A percentile compares a stretch with the other conserved stretches of the same genome.
These are phyloP conservation scores for Ogataea sp. DNA, from an alignment of 805 yeast genomes.

Conservation along the genomic window DNA sequence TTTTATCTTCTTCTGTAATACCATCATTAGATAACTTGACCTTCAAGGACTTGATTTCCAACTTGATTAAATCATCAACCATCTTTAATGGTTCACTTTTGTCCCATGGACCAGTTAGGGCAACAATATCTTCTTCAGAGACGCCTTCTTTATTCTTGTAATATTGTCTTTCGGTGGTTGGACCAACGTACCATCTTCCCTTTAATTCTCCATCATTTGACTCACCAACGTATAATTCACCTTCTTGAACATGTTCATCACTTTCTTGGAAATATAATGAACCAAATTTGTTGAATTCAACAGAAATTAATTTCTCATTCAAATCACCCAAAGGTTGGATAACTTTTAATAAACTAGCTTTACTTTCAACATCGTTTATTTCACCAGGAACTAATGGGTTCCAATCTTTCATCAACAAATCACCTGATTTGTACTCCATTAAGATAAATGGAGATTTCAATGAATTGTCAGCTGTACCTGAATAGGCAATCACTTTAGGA, in stretches of 20 bases:
- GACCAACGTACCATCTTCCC: slow-evolving; percentile 84
- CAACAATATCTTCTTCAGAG: slow-evolving; percentile 38
- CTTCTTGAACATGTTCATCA: slow-evolving; percentile 24
- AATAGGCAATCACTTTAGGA: slow-evolving; percentile 68
- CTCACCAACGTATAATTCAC: slow-evolving; percentile 42
- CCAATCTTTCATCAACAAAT: slow-evolving; percentile 84
- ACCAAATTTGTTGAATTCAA: slow-evolving; percentile 70
- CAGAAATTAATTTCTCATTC: slow-evolving; percentile 18
- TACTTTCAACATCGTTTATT: slow-evolving; percentile 38
- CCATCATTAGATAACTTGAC: slow-evolving; percentile 45
- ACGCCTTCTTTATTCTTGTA: slow-evolving; percentile 59
- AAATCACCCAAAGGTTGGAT: slow-evolving; percentile 65
- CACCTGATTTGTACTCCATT: slow-evolving; percentile 75
- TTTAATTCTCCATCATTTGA: slow-evolving; percentile 47
- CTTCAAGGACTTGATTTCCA: slow-evolving; percentile 57
- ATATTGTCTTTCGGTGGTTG: slow-evolving; percentile 72
- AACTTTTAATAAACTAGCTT: slow-evolving; percentile 45
- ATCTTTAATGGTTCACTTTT: slow-evolving; percentile 50
- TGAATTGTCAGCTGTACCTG: slow-evolving; percentile 52
- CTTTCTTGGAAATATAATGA: slow-evolving; percentile 76
- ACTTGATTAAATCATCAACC: slow-evolving; percentile 51
- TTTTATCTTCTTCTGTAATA: too few relatives aligned
- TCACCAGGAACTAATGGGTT: slow-evolving; percentile 66
- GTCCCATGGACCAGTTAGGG: slow-evolving; percentile 74
- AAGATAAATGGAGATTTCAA: slow-evolving; percentile 69